Base-by-base conservation (phyloP, 352 stramenopile genomes). In the Phytophthora sp. region DNA sequence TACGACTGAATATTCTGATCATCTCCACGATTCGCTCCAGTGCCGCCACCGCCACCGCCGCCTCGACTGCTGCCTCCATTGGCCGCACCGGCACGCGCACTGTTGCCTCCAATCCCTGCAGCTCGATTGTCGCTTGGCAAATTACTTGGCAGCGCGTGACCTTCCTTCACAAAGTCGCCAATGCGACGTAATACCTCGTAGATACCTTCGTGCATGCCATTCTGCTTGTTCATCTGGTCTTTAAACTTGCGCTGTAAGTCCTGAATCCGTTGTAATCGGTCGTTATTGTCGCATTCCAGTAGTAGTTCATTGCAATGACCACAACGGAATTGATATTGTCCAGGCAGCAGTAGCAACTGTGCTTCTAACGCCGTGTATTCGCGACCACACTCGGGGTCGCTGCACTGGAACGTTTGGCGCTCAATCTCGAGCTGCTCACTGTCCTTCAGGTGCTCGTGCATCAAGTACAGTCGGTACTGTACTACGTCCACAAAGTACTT, bases 401-500 rank as follows among this genome's bases (percentile, higher is more conserved):
- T 93, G 66, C 88, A 96, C 55, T 90, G 80, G 61, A 93, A 96
- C 12, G 86, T 96, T 57, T 95, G 86, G 0, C 88, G 78, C 69
- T 95, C 88, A 51, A 96, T 93, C 59, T 96, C 88, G 1, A 94
- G 60, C 60, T 94, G 86, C 61, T 96, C 88, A 57, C 70, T 88
- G 61, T 95, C 87, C 59, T 94, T 95, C 1, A 96, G 63, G 36
- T 94, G 82, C 57, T 95, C 85, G 57, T 93, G 82, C 79, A 96
- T 96, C 38, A 95, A 55, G 69, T 94, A 96, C 18, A 96, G 74
- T 11, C 88, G 86, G 58, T 91, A 96, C 65, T 92, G 85, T 57
- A 96, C 86, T 56, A 96, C 87, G 60, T 96, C 87, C 42, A 94
- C 86, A 74, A 96, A 95, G 71, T 96, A 94, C 69, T 96, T 96